Base-by-base conservation (phyloP, 1,139 yeast species). In the Hyphopichia khmerensis region DNA sequence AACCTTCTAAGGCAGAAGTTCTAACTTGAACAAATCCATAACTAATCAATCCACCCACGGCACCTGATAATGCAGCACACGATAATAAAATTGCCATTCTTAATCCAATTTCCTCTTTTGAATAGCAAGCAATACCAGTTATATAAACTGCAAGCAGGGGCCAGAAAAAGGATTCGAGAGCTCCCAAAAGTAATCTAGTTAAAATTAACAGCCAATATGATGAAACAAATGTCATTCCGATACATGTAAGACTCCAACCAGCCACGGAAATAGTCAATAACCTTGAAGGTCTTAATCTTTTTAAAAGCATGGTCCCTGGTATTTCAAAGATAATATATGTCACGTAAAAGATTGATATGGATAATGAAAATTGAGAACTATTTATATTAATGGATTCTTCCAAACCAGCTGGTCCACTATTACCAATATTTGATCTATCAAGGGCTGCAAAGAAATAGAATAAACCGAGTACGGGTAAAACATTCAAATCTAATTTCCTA, bases 61-160 rank as follows among this genome's bases (percentile, higher is more conserved):
- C 74, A 33, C 77, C 73, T 4, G 76, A 66, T 18, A 69, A 49
- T 11, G 75, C 72, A 23, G 77, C 67, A 18, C 73, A 68, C 35
- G 68, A 58, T 43, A 69, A 70, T 27, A 73, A 64, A 40, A 59
- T 64, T 2, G 77, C 69, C 45, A 72, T 65, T 45, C 79, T 60
- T 39, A 60, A 57, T 2, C 74, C 77, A 47, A 67, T 64, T 50
- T 74, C 77, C 40, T 63, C 58, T 43, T 67, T 62, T 38, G 67
- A 64, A 47, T 70, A 74, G 5, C 37, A 36, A 3, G 41, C 41
- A 30, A 69, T 59, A 45, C 67, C 60, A 1, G 75, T 64, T 14
- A 71, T 49, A 40, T 67, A 67, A 49, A 72, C 65, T 40, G 61
- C 63, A 43, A 74, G 62, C 17, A 72, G 62, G 1, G 79, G 77